These are phyloP conservation scores for Talaromyces sp. DNA, from an alignment of 2,329 filamentous ascomycete genomes.

Conservation along the genomic window DNA sequence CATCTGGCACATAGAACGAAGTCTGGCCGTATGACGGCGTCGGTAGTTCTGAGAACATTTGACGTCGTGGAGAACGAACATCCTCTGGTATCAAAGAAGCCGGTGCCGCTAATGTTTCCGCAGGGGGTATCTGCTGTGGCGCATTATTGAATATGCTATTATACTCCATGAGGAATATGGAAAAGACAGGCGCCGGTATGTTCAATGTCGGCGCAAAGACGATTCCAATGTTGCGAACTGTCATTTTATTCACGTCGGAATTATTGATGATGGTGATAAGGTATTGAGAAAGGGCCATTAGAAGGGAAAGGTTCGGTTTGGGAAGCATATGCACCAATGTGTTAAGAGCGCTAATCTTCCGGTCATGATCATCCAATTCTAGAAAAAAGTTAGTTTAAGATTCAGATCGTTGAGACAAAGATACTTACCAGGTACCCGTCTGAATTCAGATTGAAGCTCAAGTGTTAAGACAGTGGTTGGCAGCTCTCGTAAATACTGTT, in stretches of 20 bases:
- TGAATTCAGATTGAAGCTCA: slow-evolving; percentile 85
- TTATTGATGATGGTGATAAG: slow-evolving; percentile 91
- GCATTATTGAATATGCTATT: slow-evolving; percentile 76
- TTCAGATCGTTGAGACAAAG: neutral
- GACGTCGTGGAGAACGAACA: slow-evolving; percentile 62
- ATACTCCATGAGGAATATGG: slow-evolving; percentile 89
- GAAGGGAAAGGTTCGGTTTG: slow-evolving; percentile 72
- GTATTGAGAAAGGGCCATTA: slow-evolving; percentile 83
- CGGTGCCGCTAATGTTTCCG: slow-evolving; percentile 45
- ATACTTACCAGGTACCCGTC: slow-evolving; percentile 66
- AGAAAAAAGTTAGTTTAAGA: neutral
- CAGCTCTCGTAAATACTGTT: slow-evolving; percentile 88
- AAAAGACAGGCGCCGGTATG: slow-evolving; percentile 91
- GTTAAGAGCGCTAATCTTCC: slow-evolving; percentile 75
- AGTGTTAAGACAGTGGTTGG: slow-evolving; percentile 87
- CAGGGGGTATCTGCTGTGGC: slow-evolving; percentile 44
- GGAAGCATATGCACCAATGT: slow-evolving; percentile 79
- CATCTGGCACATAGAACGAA: slow-evolving; percentile 44
- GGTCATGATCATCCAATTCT: slow-evolving; percentile 70
- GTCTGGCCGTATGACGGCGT: slow-evolving; percentile 63
- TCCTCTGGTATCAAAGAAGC: slow-evolving; percentile 52
- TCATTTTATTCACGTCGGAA: slow-evolving; percentile 93
- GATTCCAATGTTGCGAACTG: slow-evolving; percentile 92
- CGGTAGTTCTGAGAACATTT: slow-evolving; percentile 66
- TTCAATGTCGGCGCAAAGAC: slow-evolving; percentile 97